Percentiles rank a stretch among this genome's conserved stretches.
phyloP scores from a whole-genome alignment of 306 rosid genomes.

The Quercus ilex region DNA sequence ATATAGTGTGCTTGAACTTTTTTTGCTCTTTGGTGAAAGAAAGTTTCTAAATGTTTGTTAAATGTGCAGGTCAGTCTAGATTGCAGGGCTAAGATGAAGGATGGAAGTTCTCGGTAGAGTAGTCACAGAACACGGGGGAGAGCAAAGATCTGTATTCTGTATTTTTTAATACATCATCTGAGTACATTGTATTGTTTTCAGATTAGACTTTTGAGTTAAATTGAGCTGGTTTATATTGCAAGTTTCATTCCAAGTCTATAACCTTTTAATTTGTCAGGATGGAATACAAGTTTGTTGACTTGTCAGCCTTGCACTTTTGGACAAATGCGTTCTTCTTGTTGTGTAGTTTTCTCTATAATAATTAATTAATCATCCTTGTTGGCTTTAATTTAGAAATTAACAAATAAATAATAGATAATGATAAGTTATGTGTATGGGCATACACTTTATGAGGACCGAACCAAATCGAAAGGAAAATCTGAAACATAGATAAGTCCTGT shows the following conservation, averaged over 20 bases:
- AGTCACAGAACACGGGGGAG: background rate
- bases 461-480: too few relatives aligned
- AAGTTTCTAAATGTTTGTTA: background rate
- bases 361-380: too few relatives aligned
- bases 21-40: background rate
- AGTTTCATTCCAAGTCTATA: too few relatives aligned
- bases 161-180: background rate
- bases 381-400: too few relatives aligned
- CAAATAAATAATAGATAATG: too few relatives aligned
- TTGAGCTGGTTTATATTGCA: background rate
- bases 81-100: background rate
- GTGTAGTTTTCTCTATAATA: too few relatives aligned
- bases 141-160: background rate
- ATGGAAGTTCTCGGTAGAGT: background rate
- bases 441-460: too few relatives aligned
- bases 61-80: constrained; percentile 4
- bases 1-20: background rate
- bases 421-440: too few relatives aligned
- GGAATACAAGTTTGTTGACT: background rate
- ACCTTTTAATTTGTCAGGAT: background rate
- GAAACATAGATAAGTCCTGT: too few relatives aligned
- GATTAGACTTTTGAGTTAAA: background rate
- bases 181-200: background rate
- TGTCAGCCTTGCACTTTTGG: background rate
- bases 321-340: too few relatives aligned